Evolutionary conservation across 2,329 filamentous ascomycete genomes (phyloP), one percentile per base, ranked within the genome.

Genomic region (Ophiobolus disseminans): DNA sequence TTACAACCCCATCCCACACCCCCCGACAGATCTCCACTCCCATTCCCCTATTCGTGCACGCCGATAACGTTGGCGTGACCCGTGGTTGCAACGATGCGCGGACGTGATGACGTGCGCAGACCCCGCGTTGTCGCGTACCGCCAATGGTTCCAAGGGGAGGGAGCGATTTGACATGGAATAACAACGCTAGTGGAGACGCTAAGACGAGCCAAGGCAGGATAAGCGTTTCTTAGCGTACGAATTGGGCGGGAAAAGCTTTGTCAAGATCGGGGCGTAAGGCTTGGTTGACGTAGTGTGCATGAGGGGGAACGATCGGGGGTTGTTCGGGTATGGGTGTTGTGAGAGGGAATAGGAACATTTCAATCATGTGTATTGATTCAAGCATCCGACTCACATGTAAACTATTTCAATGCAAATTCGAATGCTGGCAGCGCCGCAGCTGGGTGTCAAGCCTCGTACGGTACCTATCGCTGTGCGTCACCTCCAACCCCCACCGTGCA

Each of bases 191-290:
- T n/a, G 32, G 30, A 38, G 43, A 39, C 40, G 20, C 36, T 46
- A 50, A 26, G 37, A 38, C 19, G 4, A 39, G 37, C 42, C 44
- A 41, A 60, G 58, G 57, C 42, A 10, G 19, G 45, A 40, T 52
- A 60, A 58, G 58, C 58, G 50, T 54, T 43, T 8, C 58, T 58
- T 57, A 45, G 51, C 53, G 40, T 10, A 20, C n/a, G 23, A 38
- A 28, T 20, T 11, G 17, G 23, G 31, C 23, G 38, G 14, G 22
- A 52, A 50, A 60, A 60, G 59, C 54, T 60, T 58, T 55, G 56
- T 42, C 40, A 50, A 58, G 42, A 32, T 14, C 11, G 26, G 36
- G 42, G 42, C 45, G 6, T 31, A 58, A 63, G 51, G 55, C 55
- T 58, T 58, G 45, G 49, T 50, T 32, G 21, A 39, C 37, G 42